Evolutionary conservation across 1,284 basidiomycete species (phyloP), one percentile per base, ranked within the genome.

Genomic region (Boletus calvinii): DNA sequence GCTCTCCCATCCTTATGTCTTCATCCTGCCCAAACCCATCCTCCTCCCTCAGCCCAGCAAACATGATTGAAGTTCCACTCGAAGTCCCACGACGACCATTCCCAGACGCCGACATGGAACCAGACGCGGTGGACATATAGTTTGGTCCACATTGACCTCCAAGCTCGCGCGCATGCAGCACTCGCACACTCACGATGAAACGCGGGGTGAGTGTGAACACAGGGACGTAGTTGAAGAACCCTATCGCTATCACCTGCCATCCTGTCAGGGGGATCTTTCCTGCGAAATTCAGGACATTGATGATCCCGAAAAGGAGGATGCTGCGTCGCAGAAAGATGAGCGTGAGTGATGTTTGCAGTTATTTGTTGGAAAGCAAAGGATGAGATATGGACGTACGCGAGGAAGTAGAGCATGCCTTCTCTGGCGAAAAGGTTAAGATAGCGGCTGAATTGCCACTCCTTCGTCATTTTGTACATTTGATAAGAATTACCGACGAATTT

Each of bases 361-460:
- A 26, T 26, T 34, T 3, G 31, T 9, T 22, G 3, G 22, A 8
- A 36, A 3, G 18, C 5, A 24, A 35, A 8, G 11, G 32, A 15
- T 8, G 24, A n/a, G 17, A 15, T 4, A 32, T n/a, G 20, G 8
- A 46, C 40, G 9, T 22, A 50, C 49, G 49, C 46, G 17, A 38
- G 4, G 20, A 50, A 50, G 48, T 48, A 50, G 29, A 50, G 15
- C 11, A 44, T 6, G 40, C 48, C 42, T 17, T 56, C 48, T 17
- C 29, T 52, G 7, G 20, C 45, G 8, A 56, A 41, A 13, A 57
- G 55, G 4, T 15, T 53, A 20, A 44, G 9, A 22, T 48, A 57
- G 4, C 34, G 45, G 5, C 24, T 31, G 12, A 51, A 2, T 5
- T 31, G 29, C 42, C 46, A 35, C 9, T 11, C 24, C 8, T 35